A percentile compares a stretch with the other conserved stretches of the same genome.
Evolutionary conservation across 1,284 basidiomycete species (phyloP).

Genomic region (Apiotrichum siamense): DNA sequence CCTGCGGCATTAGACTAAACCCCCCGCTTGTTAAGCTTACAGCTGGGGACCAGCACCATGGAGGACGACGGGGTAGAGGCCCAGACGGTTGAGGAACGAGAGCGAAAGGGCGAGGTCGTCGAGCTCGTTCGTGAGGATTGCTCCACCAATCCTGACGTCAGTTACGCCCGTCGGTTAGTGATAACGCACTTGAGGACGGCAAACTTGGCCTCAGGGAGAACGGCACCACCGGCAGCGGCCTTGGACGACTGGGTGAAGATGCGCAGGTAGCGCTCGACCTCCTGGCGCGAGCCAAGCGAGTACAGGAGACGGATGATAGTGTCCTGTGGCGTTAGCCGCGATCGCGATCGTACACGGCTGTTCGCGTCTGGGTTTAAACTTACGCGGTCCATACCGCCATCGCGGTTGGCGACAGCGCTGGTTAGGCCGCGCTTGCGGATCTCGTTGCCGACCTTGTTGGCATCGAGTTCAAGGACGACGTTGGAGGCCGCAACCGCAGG

Average conservation of each 20-base stretch:
- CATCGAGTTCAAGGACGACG: slow-evolving; percentile 43
- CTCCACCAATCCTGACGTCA: slow-evolving; percentile 66
- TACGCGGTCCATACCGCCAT: slow-evolving; percentile 46
- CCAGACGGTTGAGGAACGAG: slow-evolving; percentile 88
- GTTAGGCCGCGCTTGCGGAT: slow-evolving; percentile 44
- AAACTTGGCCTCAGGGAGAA: slow-evolving; percentile 64
- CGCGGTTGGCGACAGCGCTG: slow-evolving; percentile 26
- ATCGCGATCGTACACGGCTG: no score
- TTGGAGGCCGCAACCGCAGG: slow-evolving; percentile 28
- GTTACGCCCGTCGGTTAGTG: not conserved
- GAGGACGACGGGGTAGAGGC: slow-evolving; percentile 86
- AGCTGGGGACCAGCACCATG: slow-evolving; percentile 93
- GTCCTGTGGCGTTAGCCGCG: no score
- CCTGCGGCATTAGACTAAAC: slow-evolving; percentile 15
- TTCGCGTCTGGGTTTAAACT: slow-evolving; percentile 18
- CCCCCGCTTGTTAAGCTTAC: slow-evolving; percentile 22
- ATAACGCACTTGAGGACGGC: slow-evolving; percentile 72
- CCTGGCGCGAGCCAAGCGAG: slow-evolving; percentile 88
- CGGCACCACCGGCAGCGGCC: slow-evolving; percentile 53
- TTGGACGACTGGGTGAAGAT: slow-evolving; percentile 88
- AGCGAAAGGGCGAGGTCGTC: slow-evolving; percentile 87
- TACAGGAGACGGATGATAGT: slow-evolving; percentile 89
- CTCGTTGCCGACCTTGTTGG: slow-evolving; percentile 40
- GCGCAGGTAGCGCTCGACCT: slow-evolving; percentile 91
- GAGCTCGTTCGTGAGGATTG: slow-evolving; percentile 74